Percentiles rank a stretch among this genome's conserved stretches.
These are phyloP conservation scores for Cryptosporidium sp. DNA, from an alignment of 169 alveolate genomes.

Conservation along the genomic window DNA sequence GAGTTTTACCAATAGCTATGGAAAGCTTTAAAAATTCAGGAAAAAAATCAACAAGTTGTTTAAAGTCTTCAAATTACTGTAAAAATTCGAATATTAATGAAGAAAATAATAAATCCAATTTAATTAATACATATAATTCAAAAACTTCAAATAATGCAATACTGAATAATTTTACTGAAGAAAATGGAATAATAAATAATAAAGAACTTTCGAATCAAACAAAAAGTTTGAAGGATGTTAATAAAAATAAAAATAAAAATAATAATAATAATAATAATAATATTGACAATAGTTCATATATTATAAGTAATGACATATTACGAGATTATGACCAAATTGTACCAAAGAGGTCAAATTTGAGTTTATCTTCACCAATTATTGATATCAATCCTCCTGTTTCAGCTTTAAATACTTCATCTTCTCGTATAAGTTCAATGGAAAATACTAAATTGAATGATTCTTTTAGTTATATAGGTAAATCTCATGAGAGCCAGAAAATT, in stretches of 20 bases:
- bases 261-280: not conserved
- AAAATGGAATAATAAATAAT: not conserved
- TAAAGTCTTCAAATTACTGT: not conserved
- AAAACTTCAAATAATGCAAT: not conserved
- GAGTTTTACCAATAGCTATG: conserved; percentile 41
- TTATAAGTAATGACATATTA: not conserved
- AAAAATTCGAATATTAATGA: not conserved
- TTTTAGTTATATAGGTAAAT: not conserved
- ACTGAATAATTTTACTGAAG: not conserved
- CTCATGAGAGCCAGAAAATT: not conserved
- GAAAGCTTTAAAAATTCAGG: conserved; percentile 5
- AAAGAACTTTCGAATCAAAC: not conserved
- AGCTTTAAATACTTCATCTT: conserved; percentile 18
- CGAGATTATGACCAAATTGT: conserved; percentile 2
- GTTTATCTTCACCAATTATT: not conserved
- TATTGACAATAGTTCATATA: not conserved
- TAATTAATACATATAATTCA: not conserved
- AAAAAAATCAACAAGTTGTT: not conserved
- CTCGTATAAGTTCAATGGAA: conserved; percentile 3
- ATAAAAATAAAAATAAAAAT: not conserved
- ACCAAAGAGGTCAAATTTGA: not conserved
- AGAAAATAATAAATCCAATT: not conserved
- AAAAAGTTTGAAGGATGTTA: not conserved
- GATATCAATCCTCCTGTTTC: not conserved
- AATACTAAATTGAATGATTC: conserved; percentile 5